Evolutionary conservation across 2,329 filamentous ascomycete species (phyloP), one percentile per base, ranked within the genome.

Genomic region (Talaromyces marneffei): DNA sequence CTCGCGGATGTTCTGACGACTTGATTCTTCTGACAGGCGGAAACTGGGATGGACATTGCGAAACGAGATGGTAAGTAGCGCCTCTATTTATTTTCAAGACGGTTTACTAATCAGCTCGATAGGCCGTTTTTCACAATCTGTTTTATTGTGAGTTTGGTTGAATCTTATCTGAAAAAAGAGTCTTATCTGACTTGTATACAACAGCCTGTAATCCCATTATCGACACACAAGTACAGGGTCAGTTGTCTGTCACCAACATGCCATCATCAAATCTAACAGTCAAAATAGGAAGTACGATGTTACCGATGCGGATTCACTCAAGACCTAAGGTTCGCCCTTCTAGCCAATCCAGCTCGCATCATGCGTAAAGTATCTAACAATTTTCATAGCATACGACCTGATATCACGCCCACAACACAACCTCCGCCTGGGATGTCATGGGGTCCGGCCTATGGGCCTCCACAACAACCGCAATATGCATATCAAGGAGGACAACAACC

Each of bases 121-220:
- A 77, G 74, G 74, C 75, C 77, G 1, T 79, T 75, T 66, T 79
- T 79, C 60, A 79, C 77, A 23, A 63, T 79, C 50, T 79, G 77
- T 69, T 79, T 77, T 55, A 64, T 79, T 64, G 74, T 75, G 69
- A 65, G 73, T 31, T 29, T 62, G 31, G 42, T 60, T 14, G 40
- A 10, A 33, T 37, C 18, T n/a, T n/a, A 35, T 52, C 58, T 18
- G 10, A 55, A n/a, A n/a, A n/a, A n/a, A n/a, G n/a, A n/a, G 44
- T 37, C 18, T n/a, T n/a, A 35, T 52, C 58, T 18, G 10, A 55
- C 54, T 55, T n/a, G n/a, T 27, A 16, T 4, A 16, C 18, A 18
- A 25, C 29, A 77, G 75, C 75, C 75, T 39, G 57, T 73, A 54
- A 74, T 77, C 46, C 75, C 75, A 14, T 68, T 77, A 7, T 60